phyloP scores from a whole-genome alignment of 805 yeast genomes.

The Candida saitoana region DNA sequence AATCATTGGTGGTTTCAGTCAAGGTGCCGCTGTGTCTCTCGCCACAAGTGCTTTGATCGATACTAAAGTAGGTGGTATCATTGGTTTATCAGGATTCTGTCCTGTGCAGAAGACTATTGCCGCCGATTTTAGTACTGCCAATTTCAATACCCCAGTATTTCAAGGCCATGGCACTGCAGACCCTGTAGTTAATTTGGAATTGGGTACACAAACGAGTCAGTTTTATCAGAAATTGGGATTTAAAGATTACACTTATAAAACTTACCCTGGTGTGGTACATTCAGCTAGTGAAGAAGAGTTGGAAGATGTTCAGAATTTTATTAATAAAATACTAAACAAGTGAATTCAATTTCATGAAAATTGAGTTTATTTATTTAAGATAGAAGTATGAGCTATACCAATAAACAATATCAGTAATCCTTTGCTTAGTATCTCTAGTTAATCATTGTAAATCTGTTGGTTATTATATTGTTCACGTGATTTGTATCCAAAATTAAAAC shows the following conservation, averaged over 20 bases:
- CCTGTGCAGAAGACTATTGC: conserved; percentile 22
- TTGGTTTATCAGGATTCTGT: conserved; percentile 75
- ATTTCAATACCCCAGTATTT: conserved; percentile 69
- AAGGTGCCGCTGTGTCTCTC: conserved; percentile 81
- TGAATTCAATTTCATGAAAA: neutral
- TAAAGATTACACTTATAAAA: conserved; percentile 37
- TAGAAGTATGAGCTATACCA: no score
- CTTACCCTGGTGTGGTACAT: conserved; percentile 66
- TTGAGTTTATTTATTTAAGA: no score
- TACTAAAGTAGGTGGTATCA: conserved; percentile 69
- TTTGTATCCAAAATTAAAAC: no score
- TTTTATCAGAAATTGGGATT: conserved; percentile 48
- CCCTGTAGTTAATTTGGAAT: conserved; percentile 49
- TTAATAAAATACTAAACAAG: conserved; percentile 18
- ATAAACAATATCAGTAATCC: no score
- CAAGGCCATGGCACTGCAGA: conserved; percentile 87
- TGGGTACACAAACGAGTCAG: conserved; percentile 39
- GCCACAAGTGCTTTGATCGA: conserved; percentile 54
- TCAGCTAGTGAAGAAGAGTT: conserved; percentile 66
- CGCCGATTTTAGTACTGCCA: conserved; percentile 25
- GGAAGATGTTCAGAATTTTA: conserved; percentile 40
- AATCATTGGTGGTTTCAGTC: conserved; percentile 92
- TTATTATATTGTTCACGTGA: neutral
- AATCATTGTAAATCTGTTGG: no score
- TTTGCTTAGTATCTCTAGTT: no score